Evolutionary conservation across 169 alveolate species (phyloP), one percentile per base, ranked within the genome.

Genomic region (Besnoitia besnoiti): DNA sequence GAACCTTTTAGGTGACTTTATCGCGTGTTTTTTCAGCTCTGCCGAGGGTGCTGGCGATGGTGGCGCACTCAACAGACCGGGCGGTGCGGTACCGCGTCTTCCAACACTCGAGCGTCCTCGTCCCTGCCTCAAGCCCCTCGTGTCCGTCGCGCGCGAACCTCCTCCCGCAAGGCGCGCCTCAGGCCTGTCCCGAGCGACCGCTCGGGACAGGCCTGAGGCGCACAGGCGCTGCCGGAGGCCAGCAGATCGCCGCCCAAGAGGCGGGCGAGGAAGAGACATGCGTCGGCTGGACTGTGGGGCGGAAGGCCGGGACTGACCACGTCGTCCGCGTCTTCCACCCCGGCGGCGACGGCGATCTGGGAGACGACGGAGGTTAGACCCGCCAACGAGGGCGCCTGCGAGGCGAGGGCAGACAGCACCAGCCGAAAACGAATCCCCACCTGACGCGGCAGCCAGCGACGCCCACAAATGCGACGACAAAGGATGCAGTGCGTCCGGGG

Each of bases 141-240:
- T 73, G 82, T 73, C 82, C 82, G 27, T 73, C 82, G 16, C 82
- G 82, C 82, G 24, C 14, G 67, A 51, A 51, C 24, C 67, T 51
- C 24, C 67, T 51, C 67, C 24, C 67, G 16, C 82, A 73, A 37
- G 44, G 8, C 39, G 67, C 67, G 67, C 67, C n/a, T 55, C 30
- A 5, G 67, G n/a, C n/a, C n/a, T n/a, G n/a, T n/a, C n/a, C n/a
- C n/a, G n/a, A n/a, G n/a, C n/a, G n/a, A n/a, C n/a, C n/a, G n/a
- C n/a, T n/a, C n/a, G n/a, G n/a, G n/a, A n/a, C n/a, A n/a, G n/a
- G n/a, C n/a, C n/a, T n/a, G n/a, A n/a, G n/a, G n/a, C n/a, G n/a
- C n/a, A n/a, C n/a, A n/a, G n/a, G n/a, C n/a, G n/a, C n/a, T n/a
- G n/a, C n/a, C n/a, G n/a, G n/a, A n/a, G n/a, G n/a, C 30, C n/a